These are phyloP conservation scores for Colletotrichum kahawae DNA, from an alignment of 2,329 filamentous ascomycete genomes.

Conservation along the genomic window DNA sequence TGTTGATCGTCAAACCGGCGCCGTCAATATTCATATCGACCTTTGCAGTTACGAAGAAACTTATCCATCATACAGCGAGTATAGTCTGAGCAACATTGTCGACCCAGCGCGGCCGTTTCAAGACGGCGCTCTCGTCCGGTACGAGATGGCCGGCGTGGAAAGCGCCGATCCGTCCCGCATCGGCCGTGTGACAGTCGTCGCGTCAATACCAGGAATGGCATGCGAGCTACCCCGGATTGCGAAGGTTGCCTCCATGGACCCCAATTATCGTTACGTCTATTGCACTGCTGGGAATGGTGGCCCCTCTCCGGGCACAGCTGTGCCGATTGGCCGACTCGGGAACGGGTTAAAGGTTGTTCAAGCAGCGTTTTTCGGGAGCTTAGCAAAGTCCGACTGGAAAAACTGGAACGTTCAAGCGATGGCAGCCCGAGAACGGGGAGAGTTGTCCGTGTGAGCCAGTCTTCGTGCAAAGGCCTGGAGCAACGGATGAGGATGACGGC, in stretches of 20 bases:
- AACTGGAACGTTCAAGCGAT: slow-evolving; percentile 20
- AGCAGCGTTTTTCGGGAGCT: slow-evolving; percentile 21
- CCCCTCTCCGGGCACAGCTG: slow-evolving; percentile 16
- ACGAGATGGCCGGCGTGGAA: slow-evolving; percentile 14
- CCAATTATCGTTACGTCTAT: slow-evolving; percentile 23
- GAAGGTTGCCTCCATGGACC: slow-evolving; percentile 18
- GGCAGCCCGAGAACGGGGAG: slow-evolving; percentile 25
- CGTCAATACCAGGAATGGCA: slow-evolving; percentile 18
- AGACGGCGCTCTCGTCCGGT: slow-evolving; percentile 16
- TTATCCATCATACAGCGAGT: slow-evolving; percentile 19
- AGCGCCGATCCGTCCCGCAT: background rate
- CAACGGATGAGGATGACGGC: slow-evolving; percentile 22
- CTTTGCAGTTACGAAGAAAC: slow-evolving; percentile 22
- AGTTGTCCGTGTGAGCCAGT: slow-evolving; percentile 30
- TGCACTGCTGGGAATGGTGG: slow-evolving; percentile 21
- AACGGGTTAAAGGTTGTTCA: slow-evolving; percentile 5
- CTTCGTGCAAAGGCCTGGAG: slow-evolving; percentile 21
- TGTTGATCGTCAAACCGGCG: background rate
- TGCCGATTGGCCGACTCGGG: slow-evolving; percentile 16
- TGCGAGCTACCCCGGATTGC: slow-evolving; percentile 24
- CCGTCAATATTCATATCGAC: slow-evolving; percentile 22
- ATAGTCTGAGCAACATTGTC: slow-evolving; percentile 37
- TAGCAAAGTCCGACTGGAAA: slow-evolving; percentile 24
- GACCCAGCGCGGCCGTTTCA: background rate
- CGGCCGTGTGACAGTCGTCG: slow-evolving; percentile 11